A percentile compares a stretch with the other conserved stretches of the same genome.
Conservation (phyloP, 352 stramenopile species). For the Peronospora belbahrii region DNA sequence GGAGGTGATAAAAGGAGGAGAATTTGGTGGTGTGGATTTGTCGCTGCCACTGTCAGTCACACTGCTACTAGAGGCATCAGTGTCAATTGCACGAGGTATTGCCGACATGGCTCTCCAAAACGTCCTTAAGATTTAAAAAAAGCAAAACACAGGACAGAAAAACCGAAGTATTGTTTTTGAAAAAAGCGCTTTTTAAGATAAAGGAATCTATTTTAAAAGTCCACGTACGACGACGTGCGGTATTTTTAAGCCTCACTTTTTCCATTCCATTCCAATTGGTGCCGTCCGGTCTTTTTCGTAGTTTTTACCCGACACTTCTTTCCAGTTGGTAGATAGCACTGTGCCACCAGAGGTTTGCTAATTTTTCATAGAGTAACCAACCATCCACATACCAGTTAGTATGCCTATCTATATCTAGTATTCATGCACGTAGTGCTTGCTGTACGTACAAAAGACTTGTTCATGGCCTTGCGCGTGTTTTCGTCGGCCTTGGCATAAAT, state of each 20-base stretch:
- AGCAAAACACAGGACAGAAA: conserved; percentile 5
- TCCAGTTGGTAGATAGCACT: conserved; percentile 89
- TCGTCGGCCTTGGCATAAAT: conserved; percentile 90
- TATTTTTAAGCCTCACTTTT: conserved; percentile 57
- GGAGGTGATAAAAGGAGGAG: conserved; percentile 18
- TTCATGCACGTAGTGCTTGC: neutral
- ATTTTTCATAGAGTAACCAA: too few relatives aligned
- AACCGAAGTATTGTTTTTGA: neutral
- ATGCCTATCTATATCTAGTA: too few relatives aligned
- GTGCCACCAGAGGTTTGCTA: conserved; percentile 90
- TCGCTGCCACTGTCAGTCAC: conserved; percentile 27
- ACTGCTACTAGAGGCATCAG: conserved; percentile 27
- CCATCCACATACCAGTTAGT: neutral
- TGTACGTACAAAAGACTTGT: conserved; percentile 86
- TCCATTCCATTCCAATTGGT: conserved; percentile 88
- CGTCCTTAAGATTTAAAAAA: conserved; percentile 8
- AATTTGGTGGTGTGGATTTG: conserved; percentile 19
- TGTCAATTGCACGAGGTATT: conserved; percentile 4
- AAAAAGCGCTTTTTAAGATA: neutral
- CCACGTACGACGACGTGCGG: neutral
- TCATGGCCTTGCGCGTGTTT: conserved; percentile 88
- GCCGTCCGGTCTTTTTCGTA: conserved; percentile 85
- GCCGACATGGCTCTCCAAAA: conserved; percentile 10
- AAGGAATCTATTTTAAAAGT: neutral
- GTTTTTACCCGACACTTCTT: conserved; percentile 85